Evolutionary conservation across 139 green algal genomes (phyloP).

Genomic region (Chlorella ohadii): DNA sequence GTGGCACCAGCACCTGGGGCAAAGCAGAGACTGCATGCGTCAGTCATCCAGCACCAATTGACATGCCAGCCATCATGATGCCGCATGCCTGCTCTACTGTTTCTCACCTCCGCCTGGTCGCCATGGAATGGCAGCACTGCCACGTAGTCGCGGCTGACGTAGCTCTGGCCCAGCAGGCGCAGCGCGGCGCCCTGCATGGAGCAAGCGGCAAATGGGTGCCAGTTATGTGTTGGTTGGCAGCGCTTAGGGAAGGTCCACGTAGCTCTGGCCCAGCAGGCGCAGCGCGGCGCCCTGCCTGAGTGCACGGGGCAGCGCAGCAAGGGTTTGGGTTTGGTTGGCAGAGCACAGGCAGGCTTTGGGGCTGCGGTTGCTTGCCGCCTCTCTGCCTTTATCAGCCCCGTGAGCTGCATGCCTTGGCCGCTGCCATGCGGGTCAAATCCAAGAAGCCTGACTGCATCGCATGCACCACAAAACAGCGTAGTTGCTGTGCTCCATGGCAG

Average conservation of each 20-base stretch:
- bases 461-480: too few relatives aligned
- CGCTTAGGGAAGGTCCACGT: too few relatives aligned
- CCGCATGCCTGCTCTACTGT: not conserved
- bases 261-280: conserved; percentile 92
- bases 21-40: too few relatives aligned
- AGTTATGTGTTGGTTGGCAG: not conserved
- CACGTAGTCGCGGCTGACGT: conserved; percentile 95
- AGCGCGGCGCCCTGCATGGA: conserved; percentile 87
- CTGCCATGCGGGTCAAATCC: too few relatives aligned
- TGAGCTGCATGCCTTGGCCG: too few relatives aligned
- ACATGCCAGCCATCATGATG: too few relatives aligned
- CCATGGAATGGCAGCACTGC: conserved; percentile 98
- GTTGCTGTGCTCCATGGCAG: too few relatives aligned
- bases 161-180: conserved; percentile 92
- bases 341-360: too few relatives aligned
- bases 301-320: not conserved
- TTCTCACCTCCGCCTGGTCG: conserved; percentile 79
- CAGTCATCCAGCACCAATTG: too few relatives aligned
- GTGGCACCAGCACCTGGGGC: conserved; percentile 98
- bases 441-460: too few relatives aligned
- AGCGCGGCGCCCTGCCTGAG: conserved; percentile 97
- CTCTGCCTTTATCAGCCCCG: too few relatives aligned
- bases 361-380: too few relatives aligned
- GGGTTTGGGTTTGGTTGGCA: not conserved
- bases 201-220: not conserved